Evolutionary conservation across 2,329 filamentous ascomycete genomes (phyloP), one percentile per base, ranked within the genome.

Genomic region (Pestalotiopsis sp.): DNA sequence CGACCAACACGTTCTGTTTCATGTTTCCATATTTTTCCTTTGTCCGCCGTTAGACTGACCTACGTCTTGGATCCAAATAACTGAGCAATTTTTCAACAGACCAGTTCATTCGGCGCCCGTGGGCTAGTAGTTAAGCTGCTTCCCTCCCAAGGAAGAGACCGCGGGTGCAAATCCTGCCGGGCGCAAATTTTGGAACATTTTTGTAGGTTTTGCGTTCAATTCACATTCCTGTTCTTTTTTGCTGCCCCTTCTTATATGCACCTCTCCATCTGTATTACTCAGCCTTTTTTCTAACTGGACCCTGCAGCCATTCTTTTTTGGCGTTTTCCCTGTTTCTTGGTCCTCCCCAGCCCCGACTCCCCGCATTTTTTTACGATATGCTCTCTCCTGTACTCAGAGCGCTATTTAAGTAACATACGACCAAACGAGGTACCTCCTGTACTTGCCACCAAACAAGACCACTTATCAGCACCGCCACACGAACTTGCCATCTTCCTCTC

Each of bases 151-250:
- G 59, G 56, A 59, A 59, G 52, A 63, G 45, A 63, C 38, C 66
- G 36, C 67, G 76, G 73, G 76, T 78, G 75, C 76, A 73, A 78
- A 73, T 77, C 76, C 74, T 74, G 75, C 73, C 69, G 67, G 72
- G 58, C 71, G 75, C 75, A 78, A 17, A 17, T 68, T 31, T 31
- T 31, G 27, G 27, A 60, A 65, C 68, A 67, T 66, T 66, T 58
- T 67, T 61, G 59, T 61, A 36, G 27, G 59, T 61, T 20, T 40
- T 17, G 12, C 25, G 56, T 58, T 40, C 23, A 40, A 36, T 61
- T 61, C 27, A 5, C 12, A 40, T 38, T 17, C 38, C 58, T 65
- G 36, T 40, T 38, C 45, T 56, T 56, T 14, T 23, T 41, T 36
- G 41, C 13, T 25, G 36, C 41, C 2, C 7, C 40, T 57, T 11